These are phyloP conservation scores for Filobasidium uniguttulatum DNA, from an alignment of 1,284 basidiomycete species.

Conservation along the genomic window DNA sequence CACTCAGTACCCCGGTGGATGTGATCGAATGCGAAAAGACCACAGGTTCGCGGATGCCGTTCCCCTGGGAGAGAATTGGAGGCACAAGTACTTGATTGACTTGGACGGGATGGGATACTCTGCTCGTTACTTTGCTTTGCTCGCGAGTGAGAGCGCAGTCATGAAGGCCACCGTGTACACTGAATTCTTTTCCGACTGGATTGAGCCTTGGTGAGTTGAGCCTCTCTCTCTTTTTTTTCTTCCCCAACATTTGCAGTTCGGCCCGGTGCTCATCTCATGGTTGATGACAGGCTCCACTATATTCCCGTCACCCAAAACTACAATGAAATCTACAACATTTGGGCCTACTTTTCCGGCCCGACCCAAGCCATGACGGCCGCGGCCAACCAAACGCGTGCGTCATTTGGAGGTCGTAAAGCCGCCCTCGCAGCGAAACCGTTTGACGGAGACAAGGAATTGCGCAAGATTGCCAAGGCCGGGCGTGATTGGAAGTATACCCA, in stretches of 20 bases:
- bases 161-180: slow-evolving; percentile 78
- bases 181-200: slow-evolving; percentile 64
- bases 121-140: slow-evolving; percentile 69
- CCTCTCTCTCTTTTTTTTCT: not conserved
- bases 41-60: slow-evolving; percentile 67
- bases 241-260: not conserved
- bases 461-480: slow-evolving; percentile 71
- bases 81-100: slow-evolving; percentile 81
- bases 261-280: not conserved
- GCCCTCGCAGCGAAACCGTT: slow-evolving; percentile 36
- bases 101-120: slow-evolving; percentile 92
- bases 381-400: slow-evolving; percentile 36
- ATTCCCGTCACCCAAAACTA: slow-evolving; percentile 77
- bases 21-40: slow-evolving; percentile 49
- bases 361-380: slow-evolving; percentile 48
- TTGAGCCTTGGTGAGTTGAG: slow-evolving; percentile 39
- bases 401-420: slow-evolving; percentile 26
- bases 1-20: slow-evolving; percentile 63
- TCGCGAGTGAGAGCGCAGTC: slow-evolving; percentile 74
- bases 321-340: slow-evolving; percentile 79
- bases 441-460: slow-evolving; percentile 59
- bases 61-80: slow-evolving; percentile 72
- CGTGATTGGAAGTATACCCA: slow-evolving; percentile 76
- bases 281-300: slow-evolving; percentile 64
- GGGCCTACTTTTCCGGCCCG: slow-evolving; percentile 76